phyloP scores from a whole-genome alignment of 2,329 filamentous ascomycete genomes.

The Thielaviopsis musarum region DNA sequence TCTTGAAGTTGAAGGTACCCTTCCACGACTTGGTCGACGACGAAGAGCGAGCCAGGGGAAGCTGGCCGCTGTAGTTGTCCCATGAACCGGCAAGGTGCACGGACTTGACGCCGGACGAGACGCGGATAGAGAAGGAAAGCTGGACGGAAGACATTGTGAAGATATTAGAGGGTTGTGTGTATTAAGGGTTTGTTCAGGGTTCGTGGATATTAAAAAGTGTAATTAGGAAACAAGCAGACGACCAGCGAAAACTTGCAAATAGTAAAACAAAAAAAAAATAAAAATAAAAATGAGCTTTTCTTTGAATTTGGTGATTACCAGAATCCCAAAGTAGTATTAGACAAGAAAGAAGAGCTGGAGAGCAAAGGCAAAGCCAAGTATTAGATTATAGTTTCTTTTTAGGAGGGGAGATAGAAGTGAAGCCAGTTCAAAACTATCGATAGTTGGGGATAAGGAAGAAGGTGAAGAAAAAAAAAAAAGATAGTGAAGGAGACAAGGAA shows the following conservation, averaged over 20 bases:
- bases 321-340: constrained; percentile 1
- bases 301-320: constrained; percentile 11
- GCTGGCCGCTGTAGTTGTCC: constrained; percentile 92
- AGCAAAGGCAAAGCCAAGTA: constrained; percentile 9
- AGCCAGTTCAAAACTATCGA: constrained; percentile 12
- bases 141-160: constrained; percentile 74
- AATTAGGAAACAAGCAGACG: constrained; percentile 13
- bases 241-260: constrained; percentile 10
- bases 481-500: constrained; percentile 16
- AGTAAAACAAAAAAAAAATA: constrained; percentile 3
- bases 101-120: constrained; percentile 90
- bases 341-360: background rate
- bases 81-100: constrained; percentile 95
- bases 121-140: constrained; percentile 89
- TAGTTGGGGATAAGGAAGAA: constrained; percentile 13
- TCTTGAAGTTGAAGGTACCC: constrained; percentile 92
- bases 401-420: constrained; percentile 2
- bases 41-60: constrained; percentile 83
- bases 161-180: constrained; percentile 12
- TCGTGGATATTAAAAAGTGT: constrained; percentile 18
- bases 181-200: constrained; percentile 14
- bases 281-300: constrained; percentile 4
- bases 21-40: constrained; percentile 79
- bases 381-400: constrained; percentile 8
- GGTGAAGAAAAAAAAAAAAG: constrained; percentile 15